A percentile compares a stretch with the other conserved stretches of the same genome.
Conservation (phyloP, 345 rosid genomes). For the Cochlearia excelsa region DNA sequence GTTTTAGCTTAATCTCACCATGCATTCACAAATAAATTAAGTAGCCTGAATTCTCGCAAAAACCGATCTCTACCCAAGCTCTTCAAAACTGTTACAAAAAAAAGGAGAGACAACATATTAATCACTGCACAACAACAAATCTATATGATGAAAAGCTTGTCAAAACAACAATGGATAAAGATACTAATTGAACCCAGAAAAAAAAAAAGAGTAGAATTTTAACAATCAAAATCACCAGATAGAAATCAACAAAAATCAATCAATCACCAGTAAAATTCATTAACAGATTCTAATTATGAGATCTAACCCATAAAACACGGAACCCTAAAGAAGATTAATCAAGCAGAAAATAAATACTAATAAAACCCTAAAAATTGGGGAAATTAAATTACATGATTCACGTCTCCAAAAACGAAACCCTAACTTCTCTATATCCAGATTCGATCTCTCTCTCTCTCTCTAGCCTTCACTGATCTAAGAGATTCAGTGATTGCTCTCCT, state of each 20-base stretch:
- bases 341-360: not conserved
- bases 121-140: conserved; percentile 4
- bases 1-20: conserved; percentile 31
- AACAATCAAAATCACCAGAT: not conserved
- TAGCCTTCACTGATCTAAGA: conserved; percentile 26
- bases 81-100: conserved; percentile 26
- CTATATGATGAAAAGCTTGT: not conserved
- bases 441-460: conserved; percentile 21
- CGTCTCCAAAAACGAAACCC: conserved; percentile 38
- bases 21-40: conserved; percentile 21
- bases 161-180: not conserved
- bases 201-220: not conserved
- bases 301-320: conserved; percentile 32
- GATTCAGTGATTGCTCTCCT: conserved; percentile 31
- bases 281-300: conserved; percentile 2
- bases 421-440: conserved; percentile 30
- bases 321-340: conserved; percentile 19
- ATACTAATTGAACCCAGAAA: conserved; percentile 8
- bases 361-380: conserved; percentile 34
- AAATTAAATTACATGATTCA: conserved; percentile 46
- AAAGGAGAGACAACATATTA: conserved; percentile 17
- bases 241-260: not conserved
- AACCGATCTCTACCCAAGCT: conserved; percentile 10
- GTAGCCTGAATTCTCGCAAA: not conserved
- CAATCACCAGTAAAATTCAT: conserved; percentile 17